These are phyloP conservation scores for Cordyceps tenuipes DNA, from an alignment of 2,329 filamentous ascomycete species.

Conservation along the genomic window DNA sequence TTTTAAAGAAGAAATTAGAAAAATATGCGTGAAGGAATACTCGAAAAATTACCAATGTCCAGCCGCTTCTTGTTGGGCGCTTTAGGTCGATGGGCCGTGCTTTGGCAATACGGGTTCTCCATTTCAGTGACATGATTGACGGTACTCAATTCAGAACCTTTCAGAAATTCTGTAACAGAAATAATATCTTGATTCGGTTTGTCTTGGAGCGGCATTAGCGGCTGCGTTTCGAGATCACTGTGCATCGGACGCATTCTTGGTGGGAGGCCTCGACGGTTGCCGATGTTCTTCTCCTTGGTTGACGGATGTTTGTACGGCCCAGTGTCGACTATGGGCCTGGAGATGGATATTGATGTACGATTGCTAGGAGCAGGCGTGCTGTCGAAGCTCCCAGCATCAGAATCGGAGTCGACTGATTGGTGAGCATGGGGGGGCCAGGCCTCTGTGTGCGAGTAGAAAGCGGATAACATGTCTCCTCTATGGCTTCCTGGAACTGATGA, in stretches of 20 bases:
- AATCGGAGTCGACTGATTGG: background rate
- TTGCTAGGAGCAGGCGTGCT: constrained; percentile 25
- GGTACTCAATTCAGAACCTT: background rate
- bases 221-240: background rate
- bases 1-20: background rate
- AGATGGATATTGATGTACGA: constrained; percentile 20
- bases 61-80: background rate
- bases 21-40: background rate
- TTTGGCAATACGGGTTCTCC: background rate
- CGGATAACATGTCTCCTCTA: constrained; percentile 2
- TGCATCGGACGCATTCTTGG: background rate
- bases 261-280: background rate
- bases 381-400: constrained; percentile 23
- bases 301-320: background rate
- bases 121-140: background rate
- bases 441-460: constrained; percentile 7
- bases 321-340: constrained; percentile 3
- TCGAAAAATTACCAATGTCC: background rate
- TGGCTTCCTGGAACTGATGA: background rate
- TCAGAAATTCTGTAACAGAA: background rate
- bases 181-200: background rate
- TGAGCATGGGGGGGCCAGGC: background rate
- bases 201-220: background rate
- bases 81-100: background rate
- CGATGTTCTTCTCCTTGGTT: background rate